Evolutionary conservation across 768 basidiomycete species (phyloP).

Genomic region (Lepiota brunneoincarnata): DNA sequence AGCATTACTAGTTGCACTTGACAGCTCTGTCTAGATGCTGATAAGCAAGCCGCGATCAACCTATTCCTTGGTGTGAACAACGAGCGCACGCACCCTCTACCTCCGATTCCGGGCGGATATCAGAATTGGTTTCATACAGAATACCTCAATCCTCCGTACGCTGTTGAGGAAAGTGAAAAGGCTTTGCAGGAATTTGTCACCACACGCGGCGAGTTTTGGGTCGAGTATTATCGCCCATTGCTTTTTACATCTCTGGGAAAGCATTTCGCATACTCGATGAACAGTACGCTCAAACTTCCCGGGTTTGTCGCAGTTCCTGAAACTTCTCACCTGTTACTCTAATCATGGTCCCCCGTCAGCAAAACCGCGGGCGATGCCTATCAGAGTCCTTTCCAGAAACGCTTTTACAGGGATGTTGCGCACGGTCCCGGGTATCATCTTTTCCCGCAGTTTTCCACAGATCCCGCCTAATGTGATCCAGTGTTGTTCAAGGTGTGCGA

Average conservation of each 20-base stretch:
- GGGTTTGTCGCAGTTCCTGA: constrained; percentile 46
- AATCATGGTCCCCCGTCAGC: constrained; percentile 32
- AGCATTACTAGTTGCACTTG: neutral
- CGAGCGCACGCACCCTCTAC: constrained; percentile 46
- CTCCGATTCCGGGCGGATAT: constrained; percentile 68
- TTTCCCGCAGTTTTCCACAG: neutral
- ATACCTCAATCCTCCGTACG: constrained; percentile 67
- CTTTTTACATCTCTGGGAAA: constrained; percentile 83
- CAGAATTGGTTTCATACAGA: constrained; percentile 81
- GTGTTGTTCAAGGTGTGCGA: constrained; percentile 76
- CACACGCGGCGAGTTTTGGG: constrained; percentile 74
- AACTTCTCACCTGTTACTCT: neutral
- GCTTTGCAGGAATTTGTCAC: constrained; percentile 61
- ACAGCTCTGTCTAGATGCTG: constrained; percentile 61
- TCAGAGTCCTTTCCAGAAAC: constrained; percentile 74
- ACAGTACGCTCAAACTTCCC: constrained; percentile 79
- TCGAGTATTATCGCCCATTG: constrained; percentile 83
- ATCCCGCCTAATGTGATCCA: constrained; percentile 22
- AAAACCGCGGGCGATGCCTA: constrained; percentile 68
- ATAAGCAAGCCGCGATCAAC: constrained; percentile 97
- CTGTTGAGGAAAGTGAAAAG: constrained; percentile 58
- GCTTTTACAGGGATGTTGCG: constrained; percentile 32
- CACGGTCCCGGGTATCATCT: constrained; percentile 5
- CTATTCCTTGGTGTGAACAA: constrained; percentile 85
- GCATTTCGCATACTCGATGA: constrained; percentile 93